Evolutionary conservation across 768 basidiomycete genomes (phyloP), one percentile per base, ranked within the genome.

Genomic region (Russula virescens): DNA sequence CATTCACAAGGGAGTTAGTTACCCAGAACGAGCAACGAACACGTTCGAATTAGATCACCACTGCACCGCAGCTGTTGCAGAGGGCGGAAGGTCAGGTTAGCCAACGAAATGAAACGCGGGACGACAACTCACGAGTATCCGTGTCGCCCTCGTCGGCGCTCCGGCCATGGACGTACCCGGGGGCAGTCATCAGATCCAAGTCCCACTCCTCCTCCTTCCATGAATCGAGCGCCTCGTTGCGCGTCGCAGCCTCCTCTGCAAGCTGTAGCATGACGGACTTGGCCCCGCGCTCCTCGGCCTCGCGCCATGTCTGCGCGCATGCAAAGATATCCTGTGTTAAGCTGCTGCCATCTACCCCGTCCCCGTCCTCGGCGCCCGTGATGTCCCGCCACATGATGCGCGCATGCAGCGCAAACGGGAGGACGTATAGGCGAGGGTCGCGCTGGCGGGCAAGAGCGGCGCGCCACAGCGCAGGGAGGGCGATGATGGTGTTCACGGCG

Each of bases 191-290:
- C 54, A 68, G 18, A 26, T 68, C 67, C 35, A 68, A 31, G 25
- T 68, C 67, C 67, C 67, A 68, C 34, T 68, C 67, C 2, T 57
- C 65, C 45, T 60, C 58, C 50, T 66, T 66, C 67, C 65, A 63
- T 23, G 60, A 49, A 10, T 58, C 55, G 23, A 68, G 62, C 55
- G 49, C 50, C 0, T 53, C 47, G 9, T 66, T 66, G 25, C 59
- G 63, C 25, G 46, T 7, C 5, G 31, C 52, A 13, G 38, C 58
- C 25, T 63, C 54, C n/a, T 19, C 53, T 19, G 53, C 58, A 4
- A 64, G 38, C 5, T 40, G 47, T 28, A 55, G 9, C 64, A 52
- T 21, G 46, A 46, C 49, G 1, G 31, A 6, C 19, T 48, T 38
- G 14, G 46, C 60, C 26, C 40, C 64, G 18, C 51, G 52, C 38